A percentile compares a stretch with the other conserved stretches of the same genome.
These are phyloP conservation scores for Cornus controversa DNA, from an alignment of 148 eudicot genomes.

Conservation along the genomic window DNA sequence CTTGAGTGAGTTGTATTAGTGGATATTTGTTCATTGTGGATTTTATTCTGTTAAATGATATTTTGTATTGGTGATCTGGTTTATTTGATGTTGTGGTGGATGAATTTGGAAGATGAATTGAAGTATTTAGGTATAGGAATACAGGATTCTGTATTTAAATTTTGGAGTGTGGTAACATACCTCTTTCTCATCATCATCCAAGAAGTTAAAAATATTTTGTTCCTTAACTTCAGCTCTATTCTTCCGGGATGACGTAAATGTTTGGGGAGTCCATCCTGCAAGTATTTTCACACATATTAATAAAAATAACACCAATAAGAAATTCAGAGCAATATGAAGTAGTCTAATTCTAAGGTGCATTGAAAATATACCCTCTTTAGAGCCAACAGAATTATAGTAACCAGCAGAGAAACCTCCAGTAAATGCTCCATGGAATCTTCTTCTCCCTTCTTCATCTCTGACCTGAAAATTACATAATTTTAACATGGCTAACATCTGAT, in stretches of 20 bases:
- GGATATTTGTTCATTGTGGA: too few relatives aligned
- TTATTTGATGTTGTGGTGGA: too few relatives aligned
- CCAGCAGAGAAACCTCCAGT: slow-evolving; percentile 97
- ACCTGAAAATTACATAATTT: slow-evolving; percentile 47
- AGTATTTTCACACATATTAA: slow-evolving; percentile 4
- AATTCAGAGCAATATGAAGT: not conserved
- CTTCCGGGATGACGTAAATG: slow-evolving; percentile 90
- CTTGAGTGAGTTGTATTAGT: too few relatives aligned
- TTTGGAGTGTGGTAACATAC: too few relatives aligned
- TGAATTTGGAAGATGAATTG: too few relatives aligned
- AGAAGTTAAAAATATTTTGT: slow-evolving; percentile 66
- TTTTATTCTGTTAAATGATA: too few relatives aligned
- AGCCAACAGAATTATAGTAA: slow-evolving; percentile 89
- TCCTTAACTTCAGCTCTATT: slow-evolving; percentile 78
- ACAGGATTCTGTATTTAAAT: too few relatives aligned
- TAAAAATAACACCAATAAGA: slow-evolving; percentile 3
- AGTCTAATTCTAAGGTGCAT: slow-evolving; percentile 4
- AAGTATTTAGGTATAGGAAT: too few relatives aligned
- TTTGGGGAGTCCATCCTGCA: slow-evolving; percentile 89
- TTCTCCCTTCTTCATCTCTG: slow-evolving; percentile 92
- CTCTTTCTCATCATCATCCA: slow-evolving; percentile 93
- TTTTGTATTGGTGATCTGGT: too few relatives aligned
- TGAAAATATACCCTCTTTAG: slow-evolving; percentile 71
- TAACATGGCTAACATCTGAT: not conserved
- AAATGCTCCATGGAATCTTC: slow-evolving; percentile 98